Percentiles rank a stretch among this genome's conserved stretches.
phyloP scores from a whole-genome alignment of 75 land plant genomes.

The Pinus tabuliformis region DNA sequence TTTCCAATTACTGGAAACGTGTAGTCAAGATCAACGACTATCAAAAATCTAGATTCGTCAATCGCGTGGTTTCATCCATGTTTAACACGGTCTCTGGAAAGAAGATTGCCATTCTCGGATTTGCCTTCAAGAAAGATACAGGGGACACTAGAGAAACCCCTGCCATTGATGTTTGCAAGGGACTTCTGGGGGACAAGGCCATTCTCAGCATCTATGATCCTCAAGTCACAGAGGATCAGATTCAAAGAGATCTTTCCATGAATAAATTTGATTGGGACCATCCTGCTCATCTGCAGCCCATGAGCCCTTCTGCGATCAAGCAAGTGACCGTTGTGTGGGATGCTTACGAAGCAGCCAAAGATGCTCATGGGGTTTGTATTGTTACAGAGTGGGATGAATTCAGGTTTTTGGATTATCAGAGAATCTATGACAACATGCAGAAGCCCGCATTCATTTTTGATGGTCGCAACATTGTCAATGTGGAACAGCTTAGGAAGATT shows the following conservation, averaged over 20 bases:
- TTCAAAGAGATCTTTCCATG: constrained; percentile 81
- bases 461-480: constrained; percentile 46
- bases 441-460: constrained; percentile 55
- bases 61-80: constrained; percentile 89
- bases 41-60: constrained; percentile 83
- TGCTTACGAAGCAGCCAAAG: constrained; percentile 83
- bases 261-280: constrained; percentile 97
- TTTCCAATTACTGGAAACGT: constrained; percentile 89
- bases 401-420: constrained; percentile 47
- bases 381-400: constrained; percentile 87
- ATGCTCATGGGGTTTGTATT: constrained; percentile 79
- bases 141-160: constrained; percentile 81
- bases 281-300: constrained; percentile 79
- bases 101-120: constrained; percentile 84
- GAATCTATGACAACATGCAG: constrained; percentile 62
- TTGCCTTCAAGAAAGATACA: constrained; percentile 91
- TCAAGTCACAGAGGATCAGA: constrained; percentile 91
- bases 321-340: constrained; percentile 72
- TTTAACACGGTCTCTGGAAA: constrained; percentile 85
- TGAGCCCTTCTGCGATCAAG: constrained; percentile 75
- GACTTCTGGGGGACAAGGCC: constrained; percentile 87
- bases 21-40: constrained; percentile 90
- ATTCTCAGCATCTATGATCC: constrained; percentile 86
- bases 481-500: constrained; percentile 44
- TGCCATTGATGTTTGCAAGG: constrained; percentile 89